Evolutionary conservation across 805 yeast species (phyloP).

Genomic region (Candida coleopterorum): DNA sequence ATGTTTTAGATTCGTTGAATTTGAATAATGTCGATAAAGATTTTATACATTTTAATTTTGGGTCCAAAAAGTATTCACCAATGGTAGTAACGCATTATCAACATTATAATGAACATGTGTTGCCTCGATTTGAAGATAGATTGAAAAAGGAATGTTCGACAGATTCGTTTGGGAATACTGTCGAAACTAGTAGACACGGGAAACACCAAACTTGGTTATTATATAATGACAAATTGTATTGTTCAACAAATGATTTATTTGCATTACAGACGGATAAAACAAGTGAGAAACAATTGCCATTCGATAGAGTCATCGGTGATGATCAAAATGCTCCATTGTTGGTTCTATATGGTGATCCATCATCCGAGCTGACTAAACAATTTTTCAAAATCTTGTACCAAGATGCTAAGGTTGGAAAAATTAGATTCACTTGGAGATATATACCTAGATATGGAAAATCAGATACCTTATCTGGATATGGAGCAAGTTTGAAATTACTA

Average conservation of each 20-base stretch:
- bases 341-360: slow-evolving; percentile 63
- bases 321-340: slow-evolving; percentile 47
- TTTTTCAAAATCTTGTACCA: slow-evolving; percentile 57
- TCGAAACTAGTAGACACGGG: slow-evolving; percentile 18
- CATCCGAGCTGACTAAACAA: slow-evolving; percentile 43
- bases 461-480: slow-evolving; percentile 54
- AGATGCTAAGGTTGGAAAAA: slow-evolving; percentile 58
- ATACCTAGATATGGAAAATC: slow-evolving; percentile 31
- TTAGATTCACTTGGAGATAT: slow-evolving; percentile 75
- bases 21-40: slow-evolving; percentile 12
- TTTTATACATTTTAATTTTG: slow-evolving; percentile 41
- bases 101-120: slow-evolving; percentile 36
- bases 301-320: slow-evolving; percentile 66
- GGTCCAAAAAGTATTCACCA: slow-evolving; percentile 51
- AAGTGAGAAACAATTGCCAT: slow-evolving; percentile 24
- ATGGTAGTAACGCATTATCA: slow-evolving; percentile 60
- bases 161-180: slow-evolving; percentile 30
- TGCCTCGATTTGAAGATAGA: slow-evolving; percentile 18
- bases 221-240: slow-evolving; percentile 51
- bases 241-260: slow-evolving; percentile 68
- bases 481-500: slow-evolving; percentile 59
- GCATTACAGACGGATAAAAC: slow-evolving; percentile 62
- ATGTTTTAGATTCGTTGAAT: slow-evolving; percentile 5
- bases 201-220: slow-evolving; percentile 42
- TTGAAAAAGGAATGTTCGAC: slow-evolving; percentile 18